Evolutionary conservation across 176 grass and related monocot genomes (phyloP).

Genomic region (Rhynchospora breviuscula): DNA sequence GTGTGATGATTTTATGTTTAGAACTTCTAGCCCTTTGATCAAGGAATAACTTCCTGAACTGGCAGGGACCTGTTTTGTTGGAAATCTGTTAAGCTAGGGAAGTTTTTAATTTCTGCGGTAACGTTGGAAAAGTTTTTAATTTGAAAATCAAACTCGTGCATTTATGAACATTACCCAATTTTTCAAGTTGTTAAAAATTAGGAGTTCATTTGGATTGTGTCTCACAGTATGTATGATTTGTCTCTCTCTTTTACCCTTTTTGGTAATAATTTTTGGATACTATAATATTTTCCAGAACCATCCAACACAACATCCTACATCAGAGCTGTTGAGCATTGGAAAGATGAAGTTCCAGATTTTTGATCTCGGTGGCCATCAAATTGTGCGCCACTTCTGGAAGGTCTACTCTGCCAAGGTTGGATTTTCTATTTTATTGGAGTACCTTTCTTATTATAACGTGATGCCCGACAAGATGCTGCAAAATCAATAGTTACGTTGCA

Average conservation of each 20-base stretch:
- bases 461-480: background rate
- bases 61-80: background rate
- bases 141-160: background rate
- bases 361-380: conserved; percentile 53
- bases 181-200: background rate
- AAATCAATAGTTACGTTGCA: background rate
- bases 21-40: too few species aligned
- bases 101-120: background rate
- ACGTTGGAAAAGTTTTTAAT: background rate
- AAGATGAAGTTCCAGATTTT: conserved; percentile 51
- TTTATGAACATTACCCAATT: background rate
- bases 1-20: too few species aligned
- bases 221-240: background rate
- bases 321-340: conserved; percentile 60
- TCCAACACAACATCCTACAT: conserved; percentile 59
- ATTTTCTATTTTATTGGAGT: background rate
- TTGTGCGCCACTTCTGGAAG: conserved; percentile 55
- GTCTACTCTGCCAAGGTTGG: conserved; percentile 55
- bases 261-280: background rate
- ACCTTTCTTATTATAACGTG: background rate
- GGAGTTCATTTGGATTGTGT: background rate
- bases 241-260: background rate
- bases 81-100: background rate
- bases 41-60: background rate
- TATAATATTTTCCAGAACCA: conserved; percentile 15